Evolutionary conservation across 495 filamentous ascomycete genomes (phyloP), one percentile per base, ranked within the genome.

Genomic region (Lasiosphaeriaceae sp.): DNA sequence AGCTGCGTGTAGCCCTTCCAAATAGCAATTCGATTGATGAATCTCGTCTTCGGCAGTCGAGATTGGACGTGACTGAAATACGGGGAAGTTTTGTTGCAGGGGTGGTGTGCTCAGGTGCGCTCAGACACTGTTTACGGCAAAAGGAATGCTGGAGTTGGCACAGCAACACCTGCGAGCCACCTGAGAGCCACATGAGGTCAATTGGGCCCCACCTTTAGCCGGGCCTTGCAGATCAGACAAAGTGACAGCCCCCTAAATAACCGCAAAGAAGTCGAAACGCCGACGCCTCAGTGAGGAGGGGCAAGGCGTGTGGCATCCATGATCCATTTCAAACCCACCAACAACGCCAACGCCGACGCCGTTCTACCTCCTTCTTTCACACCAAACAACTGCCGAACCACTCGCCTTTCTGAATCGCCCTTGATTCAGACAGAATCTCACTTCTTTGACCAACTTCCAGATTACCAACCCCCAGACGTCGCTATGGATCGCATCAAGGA

Each of bases 401-500:
- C 57, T 61, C 22, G 49, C 17, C 23, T 43, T 53, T n/a, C 61
- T 49, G 60, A 57, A 56, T 55, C 60, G 50, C 29, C 57, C 52
- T 53, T 44, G 21, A 21, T 45, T 24, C 45, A 5, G n/a, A 17
- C 47, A 29, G 39, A 22, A 26, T n/a, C 43, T 49, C 46, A 20
- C 49, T 29, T 21, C 46, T 26, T 23, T 26, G 55, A 57, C 31
- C 14, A 16, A 45, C 50, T 52, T 65, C 52, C 47, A 51, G 47
- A 50, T 49, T 48, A n/a, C 45, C 52, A 29, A 51, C 54, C 9
- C 9, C 26, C 59, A 62, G 26, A 58, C 55, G 19, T 20, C 65
- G 73, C 62, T 63, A 87, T 87, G 85, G 85, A 88, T 71, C 81
- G 78, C 65, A 92, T 95, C 74, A 90, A 87, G 84, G 83, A 90